Conservation (phyloP, 305 asterid genomes). For the Rubia tinctorum region DNA sequence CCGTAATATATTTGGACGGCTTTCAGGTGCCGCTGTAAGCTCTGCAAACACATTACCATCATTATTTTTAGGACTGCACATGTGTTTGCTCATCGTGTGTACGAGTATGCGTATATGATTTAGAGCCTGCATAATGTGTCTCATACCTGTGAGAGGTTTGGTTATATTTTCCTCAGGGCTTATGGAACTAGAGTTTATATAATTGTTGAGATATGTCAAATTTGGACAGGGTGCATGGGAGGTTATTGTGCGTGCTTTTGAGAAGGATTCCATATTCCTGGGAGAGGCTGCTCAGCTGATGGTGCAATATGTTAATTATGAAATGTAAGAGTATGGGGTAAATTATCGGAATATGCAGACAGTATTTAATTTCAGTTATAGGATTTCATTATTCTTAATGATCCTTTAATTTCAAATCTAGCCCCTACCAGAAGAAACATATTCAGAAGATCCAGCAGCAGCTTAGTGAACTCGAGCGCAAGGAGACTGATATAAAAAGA, state of each 20-base stretch:
- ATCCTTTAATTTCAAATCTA: conserved; percentile 25
- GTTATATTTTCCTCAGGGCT: conserved; percentile 6
- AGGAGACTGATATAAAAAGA: conserved; percentile 91
- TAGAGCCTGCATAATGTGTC: background rate
- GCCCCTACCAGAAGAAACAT: conserved; percentile 95
- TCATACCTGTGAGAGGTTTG: background rate
- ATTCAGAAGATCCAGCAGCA: conserved; percentile 94
- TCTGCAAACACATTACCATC: conserved; percentile 28
- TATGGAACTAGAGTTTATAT: conserved; percentile 11
- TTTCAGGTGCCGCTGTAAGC: conserved; percentile 99
- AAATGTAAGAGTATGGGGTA: conserved; percentile 53
- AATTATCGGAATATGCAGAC: background rate
- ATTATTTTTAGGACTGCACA: conserved; percentile 10
- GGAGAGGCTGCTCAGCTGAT: conserved; percentile 97
- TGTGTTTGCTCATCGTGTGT: background rate
- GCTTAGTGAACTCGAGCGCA: conserved; percentile 83
- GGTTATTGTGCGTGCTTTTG: conserved; percentile 79
- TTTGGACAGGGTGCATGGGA: conserved; percentile 91
- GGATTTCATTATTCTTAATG: conserved; percentile 8
- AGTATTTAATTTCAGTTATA: background rate
- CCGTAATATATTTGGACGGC: conserved; percentile 98
- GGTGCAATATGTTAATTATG: conserved; percentile 94
- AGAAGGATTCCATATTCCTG: conserved; percentile 82
- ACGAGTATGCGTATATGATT: too few species aligned
- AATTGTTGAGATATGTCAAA: conserved; percentile 11